Evolutionary conservation across 176 grass and related monocot genomes (phyloP).

Genomic region (Paspalum notatum): DNA sequence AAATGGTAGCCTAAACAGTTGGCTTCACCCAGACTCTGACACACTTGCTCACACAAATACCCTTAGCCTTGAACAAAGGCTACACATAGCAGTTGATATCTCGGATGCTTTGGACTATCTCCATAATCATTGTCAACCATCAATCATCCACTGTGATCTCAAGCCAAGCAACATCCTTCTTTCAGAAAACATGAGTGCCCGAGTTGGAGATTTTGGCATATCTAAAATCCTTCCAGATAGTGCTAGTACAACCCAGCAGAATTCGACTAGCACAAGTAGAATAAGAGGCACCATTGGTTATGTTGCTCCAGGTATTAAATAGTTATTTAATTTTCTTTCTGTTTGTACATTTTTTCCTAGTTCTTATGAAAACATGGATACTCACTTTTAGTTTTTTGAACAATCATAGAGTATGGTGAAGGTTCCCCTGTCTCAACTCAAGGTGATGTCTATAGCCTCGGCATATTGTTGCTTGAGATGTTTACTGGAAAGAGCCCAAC

Average conservation of each 20-base stretch:
- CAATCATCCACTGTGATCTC: slow-evolving; percentile 51
- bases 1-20: slow-evolving; percentile 35
- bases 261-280: slow-evolving; percentile 20
- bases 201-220: slow-evolving; percentile 54
- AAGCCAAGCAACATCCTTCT: slow-evolving; percentile 65
- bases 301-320: slow-evolving; percentile 51
- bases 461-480: slow-evolving; percentile 10
- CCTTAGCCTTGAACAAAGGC: background rate
- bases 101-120: slow-evolving; percentile 11
- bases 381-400: background rate
- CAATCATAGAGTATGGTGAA: slow-evolving; percentile 31
- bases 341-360: no score
- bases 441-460: slow-evolving; percentile 23
- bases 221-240: slow-evolving; percentile 38
- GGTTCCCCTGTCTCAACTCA: background rate
- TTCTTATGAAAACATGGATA: background rate
- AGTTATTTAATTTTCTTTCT: no score
- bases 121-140: slow-evolving; percentile 8
- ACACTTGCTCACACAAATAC: background rate
- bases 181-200: slow-evolving; percentile 50
- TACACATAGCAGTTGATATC: slow-evolving; percentile 16
- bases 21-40: slow-evolving; percentile 31
- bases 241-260: background rate
- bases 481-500: slow-evolving; percentile 10
- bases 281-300: slow-evolving; percentile 55